Evolutionary conservation across 2,329 filamentous ascomycete species (phyloP), one percentile per base, ranked within the genome.

Genomic region (Aureobasidium namibiae): DNA sequence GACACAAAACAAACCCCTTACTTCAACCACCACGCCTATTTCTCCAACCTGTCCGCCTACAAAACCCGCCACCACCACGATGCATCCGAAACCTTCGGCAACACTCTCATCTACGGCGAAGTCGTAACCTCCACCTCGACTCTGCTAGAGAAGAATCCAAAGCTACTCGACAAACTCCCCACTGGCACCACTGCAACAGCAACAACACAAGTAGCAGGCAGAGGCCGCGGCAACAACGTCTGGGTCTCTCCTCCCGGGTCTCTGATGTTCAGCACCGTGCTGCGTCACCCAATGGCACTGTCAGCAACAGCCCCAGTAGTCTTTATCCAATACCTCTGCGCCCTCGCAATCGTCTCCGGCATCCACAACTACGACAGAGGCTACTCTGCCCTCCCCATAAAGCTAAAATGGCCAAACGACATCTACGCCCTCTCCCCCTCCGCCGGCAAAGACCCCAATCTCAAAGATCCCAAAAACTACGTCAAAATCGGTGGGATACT

Each of bases 381-480:
- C 8, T 97, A 95, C 72, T 79, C 83, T 6, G 78, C 83, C 0
- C 72, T 97, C 4, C 89, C 89, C 0, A 80, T 99, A 41, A 91
- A 89, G 70, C 75, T 99, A 33, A 99, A 99, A 73, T 99, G 94
- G 94, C 94, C 94, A 11, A 99, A 99, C 67, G 94, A 99, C 69
- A 89, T 99, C 58, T 76, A 77, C 66, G 74, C 73, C 2, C 66
- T 72, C 13, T 69, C 71, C 49, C 72, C 72, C 0, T 48, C 58
- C 3, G n/a, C n/a, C n/a, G n/a, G n/a, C n/a, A 61, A 63, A 13
- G 21, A 48, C 38, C 21, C 53, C 5, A 9, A 18, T 34, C 18
- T 29, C 33, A 0, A n/a, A n/a, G 36, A 39, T 16, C 87, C 86
- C 0, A 77, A 83, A 23, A 86, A 90, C 67, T 94, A 94, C 65